These are phyloP conservation scores for Phyllosticta citrichinensis DNA, from an alignment of 2,329 filamentous ascomycete genomes.

Conservation along the genomic window DNA sequence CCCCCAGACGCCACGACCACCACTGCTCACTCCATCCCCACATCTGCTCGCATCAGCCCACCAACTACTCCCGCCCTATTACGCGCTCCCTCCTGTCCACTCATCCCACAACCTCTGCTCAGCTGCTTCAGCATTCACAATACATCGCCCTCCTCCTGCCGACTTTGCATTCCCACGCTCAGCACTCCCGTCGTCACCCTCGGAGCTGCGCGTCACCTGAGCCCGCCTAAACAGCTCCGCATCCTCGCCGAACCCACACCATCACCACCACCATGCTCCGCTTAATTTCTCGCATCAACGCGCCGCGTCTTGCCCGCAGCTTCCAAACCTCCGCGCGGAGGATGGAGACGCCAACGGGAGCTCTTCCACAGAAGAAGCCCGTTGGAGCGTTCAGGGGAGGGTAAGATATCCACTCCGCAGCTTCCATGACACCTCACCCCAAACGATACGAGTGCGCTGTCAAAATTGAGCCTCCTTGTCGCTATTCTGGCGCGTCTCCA, in stretches of 20 bases:
- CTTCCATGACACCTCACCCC: neutral
- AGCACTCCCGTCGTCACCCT: neutral
- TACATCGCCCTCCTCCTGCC: neutral
- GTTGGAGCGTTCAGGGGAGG: conserved; percentile 63
- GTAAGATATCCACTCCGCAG: conserved; percentile 37
- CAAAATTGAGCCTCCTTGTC: neutral
- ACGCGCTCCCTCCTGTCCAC: neutral
- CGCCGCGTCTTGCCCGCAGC: conserved; percentile 17
- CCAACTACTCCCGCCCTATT: neutral
- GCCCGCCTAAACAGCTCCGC: neutral
- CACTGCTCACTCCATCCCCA: neutral
- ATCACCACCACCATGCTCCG: conserved; percentile 19
- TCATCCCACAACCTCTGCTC: neutral
- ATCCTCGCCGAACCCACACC: neutral
- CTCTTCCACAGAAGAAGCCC: conserved; percentile 43
- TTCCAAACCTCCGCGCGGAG: conserved; percentile 30
- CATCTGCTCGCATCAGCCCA: neutral
- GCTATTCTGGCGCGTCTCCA: neutral
- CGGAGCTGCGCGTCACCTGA: neutral
- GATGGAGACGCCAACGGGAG: conserved; percentile 20
- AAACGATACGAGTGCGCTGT: neutral
- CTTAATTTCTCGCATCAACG: conserved; percentile 24
- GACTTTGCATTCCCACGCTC: neutral
- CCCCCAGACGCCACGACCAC: neutral
- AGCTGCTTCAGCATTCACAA: neutral